Conservation (phyloP, 83 land plant genomes). For the Thuja plicata region DNA sequence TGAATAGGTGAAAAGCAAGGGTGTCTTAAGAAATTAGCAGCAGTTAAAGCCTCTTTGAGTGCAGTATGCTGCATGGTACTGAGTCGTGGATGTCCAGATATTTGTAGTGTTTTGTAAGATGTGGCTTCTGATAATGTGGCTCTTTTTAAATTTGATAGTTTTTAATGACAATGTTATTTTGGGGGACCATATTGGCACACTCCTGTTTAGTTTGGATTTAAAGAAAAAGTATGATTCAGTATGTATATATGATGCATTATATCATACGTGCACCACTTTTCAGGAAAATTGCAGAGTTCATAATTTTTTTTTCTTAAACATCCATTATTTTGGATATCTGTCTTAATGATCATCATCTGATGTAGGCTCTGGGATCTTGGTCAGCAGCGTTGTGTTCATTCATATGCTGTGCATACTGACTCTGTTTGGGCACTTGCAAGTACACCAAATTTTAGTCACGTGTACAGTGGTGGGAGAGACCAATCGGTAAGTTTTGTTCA, state of each 20-base stretch:
- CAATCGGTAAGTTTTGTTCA: slow-evolving; percentile 67
- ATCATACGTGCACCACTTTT: not conserved
- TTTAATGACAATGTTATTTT: not conserved
- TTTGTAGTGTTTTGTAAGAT: not conserved
- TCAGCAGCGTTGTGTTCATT: slow-evolving; percentile 97
- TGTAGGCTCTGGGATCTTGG: slow-evolving; percentile 96
- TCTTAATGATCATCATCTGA: slow-evolving; percentile 6
- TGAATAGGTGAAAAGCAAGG: not conserved
- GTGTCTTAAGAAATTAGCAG: not conserved
- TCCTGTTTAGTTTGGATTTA: not conserved
- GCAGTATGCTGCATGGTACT: not conserved
- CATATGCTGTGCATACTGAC: slow-evolving; percentile 99
- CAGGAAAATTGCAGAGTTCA: not conserved
- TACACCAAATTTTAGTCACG: slow-evolving; percentile 88
- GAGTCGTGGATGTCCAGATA: not conserved
- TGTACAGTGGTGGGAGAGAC: slow-evolving; percentile 97
- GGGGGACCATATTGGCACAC: not conserved
- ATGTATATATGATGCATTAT: not conserved
- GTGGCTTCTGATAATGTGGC: not conserved
- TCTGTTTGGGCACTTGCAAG: slow-evolving; percentile 99
- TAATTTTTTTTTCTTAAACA: not conserved
- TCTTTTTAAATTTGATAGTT: no score
- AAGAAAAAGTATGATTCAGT: not conserved
- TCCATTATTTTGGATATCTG: not conserved
- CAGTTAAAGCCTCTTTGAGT: not conserved